Evolutionary conservation across 805 yeast species (phyloP), one percentile per base, ranked within the genome.

Genomic region (Pichia kluyveri): DNA sequence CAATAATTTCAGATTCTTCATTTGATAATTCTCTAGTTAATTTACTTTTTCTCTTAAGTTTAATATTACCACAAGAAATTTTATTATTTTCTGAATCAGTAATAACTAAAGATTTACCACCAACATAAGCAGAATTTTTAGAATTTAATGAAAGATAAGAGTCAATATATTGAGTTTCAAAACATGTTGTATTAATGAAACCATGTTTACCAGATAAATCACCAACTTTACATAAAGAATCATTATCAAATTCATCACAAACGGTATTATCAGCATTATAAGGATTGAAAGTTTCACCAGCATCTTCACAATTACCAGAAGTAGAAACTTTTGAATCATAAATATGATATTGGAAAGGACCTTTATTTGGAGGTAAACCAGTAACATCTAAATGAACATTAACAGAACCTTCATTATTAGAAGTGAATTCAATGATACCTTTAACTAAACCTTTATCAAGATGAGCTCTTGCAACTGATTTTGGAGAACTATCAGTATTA

Each of bases 181-280:
- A 81, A 60, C 87, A 82, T 12, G 86, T 82, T 19, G 86, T 73
- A 59, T 82, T 74, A 58, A 84, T 80, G 66, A 68, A 74, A 12
- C 91, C 91, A 63, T 83, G 89, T 61, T 83, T 83, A 41, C 91
- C 91, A 36, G 86, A 76, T 56, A 83, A 75, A 59, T 83, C 90
- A 49, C 91, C 91, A 40, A 83, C 77, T 63, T 80, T 80, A 61
- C 88, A 83, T 36, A 61, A 68, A 8, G 80, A 62, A 62, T 83
- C 83, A 55, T 73, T 69, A 17, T 68, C 68, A 48, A 69, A 68
- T 28, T 62, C 54, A 46, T 74, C 81, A 62, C 87, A 82, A 11
- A 54, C 56, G 43, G 69, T 70, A 19, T 70, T 63, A 10, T 75
- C 64, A 8, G 86, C 82, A 47, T 68, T 60, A 59, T 73, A 82